Conservation (phyloP, 2,329 filamentous ascomycete species). For the Botrytis fabae region DNA sequence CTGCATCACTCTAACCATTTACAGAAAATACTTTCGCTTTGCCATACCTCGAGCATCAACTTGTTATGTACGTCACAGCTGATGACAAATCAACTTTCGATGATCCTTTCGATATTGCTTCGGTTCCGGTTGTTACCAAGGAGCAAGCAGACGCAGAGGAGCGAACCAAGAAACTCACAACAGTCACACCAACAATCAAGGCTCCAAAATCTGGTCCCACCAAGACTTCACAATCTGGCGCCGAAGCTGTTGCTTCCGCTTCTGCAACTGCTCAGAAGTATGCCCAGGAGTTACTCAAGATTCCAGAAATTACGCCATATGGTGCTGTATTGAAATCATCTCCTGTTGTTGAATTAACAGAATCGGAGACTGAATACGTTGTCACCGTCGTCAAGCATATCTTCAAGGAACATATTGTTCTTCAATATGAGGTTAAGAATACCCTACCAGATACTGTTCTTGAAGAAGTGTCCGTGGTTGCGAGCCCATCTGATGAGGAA, state of each 20-base stretch:
- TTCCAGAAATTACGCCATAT: constrained; percentile 89
- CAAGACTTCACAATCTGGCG: constrained; percentile 67
- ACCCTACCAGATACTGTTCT: constrained; percentile 88
- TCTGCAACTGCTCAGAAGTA: constrained; percentile 85
- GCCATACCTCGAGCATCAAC: constrained; percentile 91
- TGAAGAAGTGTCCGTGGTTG: constrained; percentile 83
- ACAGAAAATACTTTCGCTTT: constrained; percentile 93
- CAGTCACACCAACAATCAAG: constrained; percentile 89
- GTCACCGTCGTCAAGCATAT: constrained; percentile 93
- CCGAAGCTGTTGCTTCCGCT: constrained; percentile 74
- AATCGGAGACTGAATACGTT: constrained; percentile 96
- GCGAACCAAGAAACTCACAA: constrained; percentile 94
- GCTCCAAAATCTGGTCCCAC: constrained; percentile 78
- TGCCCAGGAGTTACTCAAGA: constrained; percentile 79
- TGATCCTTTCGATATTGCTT: constrained; percentile 83
- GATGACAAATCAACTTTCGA: constrained; percentile 85
- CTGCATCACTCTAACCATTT: not conserved
- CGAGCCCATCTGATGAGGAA: constrained; percentile 77
- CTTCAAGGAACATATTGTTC: constrained; percentile 93
- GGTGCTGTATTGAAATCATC: constrained; percentile 92
- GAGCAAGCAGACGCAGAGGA: constrained; percentile 97
- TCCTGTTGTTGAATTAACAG: constrained; percentile 81
- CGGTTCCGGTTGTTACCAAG: constrained; percentile 88
- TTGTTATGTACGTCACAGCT: constrained; percentile 95
- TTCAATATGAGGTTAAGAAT: constrained; percentile 98